phyloP scores from a whole-genome alignment of 148 eudicot species.

The Camellia granthamiana region DNA sequence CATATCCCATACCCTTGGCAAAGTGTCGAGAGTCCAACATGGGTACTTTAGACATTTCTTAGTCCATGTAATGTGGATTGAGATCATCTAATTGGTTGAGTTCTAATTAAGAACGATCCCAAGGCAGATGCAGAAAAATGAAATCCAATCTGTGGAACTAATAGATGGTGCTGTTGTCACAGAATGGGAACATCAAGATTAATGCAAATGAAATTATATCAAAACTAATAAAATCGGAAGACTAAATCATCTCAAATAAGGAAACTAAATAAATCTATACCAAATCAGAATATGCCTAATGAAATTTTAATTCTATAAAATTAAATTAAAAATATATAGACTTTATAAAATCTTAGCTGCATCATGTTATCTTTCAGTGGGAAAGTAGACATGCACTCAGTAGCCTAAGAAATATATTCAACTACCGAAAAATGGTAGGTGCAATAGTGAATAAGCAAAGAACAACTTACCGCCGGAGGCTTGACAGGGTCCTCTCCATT shows the following conservation, averaged over 20 bases:
- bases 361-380: neutral
- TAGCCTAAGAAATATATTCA: neutral
- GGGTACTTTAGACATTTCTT: too few relatives aligned
- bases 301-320: too few relatives aligned
- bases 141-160: neutral
- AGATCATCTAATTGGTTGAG: neutral
- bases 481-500: conserved; percentile 45
- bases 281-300: too few relatives aligned
- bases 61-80: neutral
- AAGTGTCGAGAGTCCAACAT: too few relatives aligned
- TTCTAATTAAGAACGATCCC: neutral
- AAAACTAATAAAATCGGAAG: too few relatives aligned
- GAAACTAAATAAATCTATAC: too few relatives aligned
- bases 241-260: too few relatives aligned
- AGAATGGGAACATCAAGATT: neutral
- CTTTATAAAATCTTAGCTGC: too few relatives aligned
- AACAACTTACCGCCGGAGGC: conserved; percentile 59
- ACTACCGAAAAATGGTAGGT: neutral
- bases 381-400: neutral
- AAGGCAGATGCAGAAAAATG: neutral
- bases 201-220: neutral
- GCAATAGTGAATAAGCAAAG: conserved; percentile 5
- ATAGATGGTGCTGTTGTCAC: neutral
- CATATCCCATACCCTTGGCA: too few relatives aligned
- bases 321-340: too few relatives aligned